Base-by-base conservation (phyloP, 1,139 yeast genomes). In the Fermentozyma sake region DNA sequence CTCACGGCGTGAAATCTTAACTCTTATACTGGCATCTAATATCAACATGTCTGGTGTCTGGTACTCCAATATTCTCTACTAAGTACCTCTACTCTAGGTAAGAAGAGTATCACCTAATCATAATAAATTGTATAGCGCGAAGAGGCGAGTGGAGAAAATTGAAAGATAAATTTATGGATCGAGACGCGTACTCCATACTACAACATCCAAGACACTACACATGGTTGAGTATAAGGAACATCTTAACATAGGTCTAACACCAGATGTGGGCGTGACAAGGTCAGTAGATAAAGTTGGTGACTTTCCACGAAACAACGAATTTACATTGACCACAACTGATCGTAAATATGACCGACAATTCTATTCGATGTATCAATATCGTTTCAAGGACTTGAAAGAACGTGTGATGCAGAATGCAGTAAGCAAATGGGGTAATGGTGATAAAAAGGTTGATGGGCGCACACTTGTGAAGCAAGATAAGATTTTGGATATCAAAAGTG, bases 401-500 rank as follows among this genome's bases (percentile, higher is more conserved):
- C 57, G 83, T 24, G 77, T 81, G 0, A 57, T 65, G 34, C 58
- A 60, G 20, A 68, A 67, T 19, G 72, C 72, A 10, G 34, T 46
- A 26, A 34, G 41, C 21, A 63, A 59, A 41, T 67, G 73, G 73
- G 73, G 73, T 9, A 37, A 68, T 22, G 79, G 76, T 12, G 54
- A 65, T 8, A 50, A 46, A 28, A 46, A 40, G 20, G 45, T 59
- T 5, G 64, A 66, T 20, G 68, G 66, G 1, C 54, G 55, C 30
- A 42, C 42, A 1, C 57, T 66, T 7, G 33, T 34, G 12, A 58
- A 47, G 28, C 71, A 70, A 16, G 74, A 74, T 10, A 86, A 84
- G 55, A 87, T 87, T 7, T 61, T 91, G 36, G 96, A 89, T 49
- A 78, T 89, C 5, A 64, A 67, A 16, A 74, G 76, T 24, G 76